A percentile compares a stretch with the other conserved stretches of the same genome.
phyloP scores from a whole-genome alignment of 192 early-diverging fungal species.

The Irineochytrium annulatum region DNA sequence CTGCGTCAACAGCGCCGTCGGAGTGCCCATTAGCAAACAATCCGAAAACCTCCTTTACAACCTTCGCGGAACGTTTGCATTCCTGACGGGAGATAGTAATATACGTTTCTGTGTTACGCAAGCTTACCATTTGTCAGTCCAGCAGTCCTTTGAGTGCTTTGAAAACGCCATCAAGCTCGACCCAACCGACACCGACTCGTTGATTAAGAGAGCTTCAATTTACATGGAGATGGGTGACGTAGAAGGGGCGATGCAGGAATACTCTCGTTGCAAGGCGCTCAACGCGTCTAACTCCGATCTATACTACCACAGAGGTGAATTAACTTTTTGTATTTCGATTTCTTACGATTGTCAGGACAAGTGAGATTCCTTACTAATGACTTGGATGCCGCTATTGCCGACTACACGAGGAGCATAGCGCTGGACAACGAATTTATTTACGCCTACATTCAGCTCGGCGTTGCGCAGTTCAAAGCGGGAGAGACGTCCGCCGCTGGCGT shows the following conservation, averaged over 20 bases:
- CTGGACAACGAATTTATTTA: slow-evolving; percentile 81
- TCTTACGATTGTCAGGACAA: slow-evolving; percentile 43
- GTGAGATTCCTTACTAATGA: slow-evolving; percentile 83
- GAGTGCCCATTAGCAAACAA: slow-evolving; percentile 10
- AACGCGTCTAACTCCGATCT: slow-evolving; percentile 77
- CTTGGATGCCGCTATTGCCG: slow-evolving; percentile 71
- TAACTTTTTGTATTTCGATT: background rate
- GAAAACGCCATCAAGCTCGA: slow-evolving; percentile 77
- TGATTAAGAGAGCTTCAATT: slow-evolving; percentile 86
- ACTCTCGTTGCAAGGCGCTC: slow-evolving; percentile 65
- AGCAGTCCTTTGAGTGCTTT: slow-evolving; percentile 66
- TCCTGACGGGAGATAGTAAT: slow-evolving; percentile 72
- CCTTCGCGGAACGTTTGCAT: slow-evolving; percentile 82
- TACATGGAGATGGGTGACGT: slow-evolving; percentile 83
- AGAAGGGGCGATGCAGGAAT: slow-evolving; percentile 58
- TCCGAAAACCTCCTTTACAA: slow-evolving; percentile 71
- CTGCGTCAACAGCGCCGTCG: background rate
- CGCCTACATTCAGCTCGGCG: slow-evolving; percentile 90
- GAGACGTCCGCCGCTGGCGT: slow-evolving; percentile 66
- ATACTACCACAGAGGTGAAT: slow-evolving; percentile 74
- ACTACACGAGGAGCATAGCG: slow-evolving; percentile 76
- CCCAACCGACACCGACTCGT: slow-evolving; percentile 73
- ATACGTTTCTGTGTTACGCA: slow-evolving; percentile 7
- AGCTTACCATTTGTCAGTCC: slow-evolving; percentile 33
- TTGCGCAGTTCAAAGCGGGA: slow-evolving; percentile 88